Conservation (phyloP, 441 rosid genomes). For the Gossypium trilobum region DNA sequence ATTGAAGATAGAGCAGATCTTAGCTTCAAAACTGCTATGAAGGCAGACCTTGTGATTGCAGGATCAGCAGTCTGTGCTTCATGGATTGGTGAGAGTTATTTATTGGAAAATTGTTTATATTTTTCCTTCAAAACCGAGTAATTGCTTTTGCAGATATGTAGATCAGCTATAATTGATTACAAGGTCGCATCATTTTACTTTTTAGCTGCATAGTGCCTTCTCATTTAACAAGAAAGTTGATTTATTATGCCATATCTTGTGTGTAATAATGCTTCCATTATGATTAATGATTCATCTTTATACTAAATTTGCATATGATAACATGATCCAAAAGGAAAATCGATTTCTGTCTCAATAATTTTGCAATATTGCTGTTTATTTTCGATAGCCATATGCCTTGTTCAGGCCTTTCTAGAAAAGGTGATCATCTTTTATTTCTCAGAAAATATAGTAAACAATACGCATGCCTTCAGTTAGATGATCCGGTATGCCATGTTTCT, state of each 20-base stretch:
- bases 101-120: slow-evolving; percentile 10
- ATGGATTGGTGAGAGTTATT: slow-evolving; percentile 67
- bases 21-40: slow-evolving; percentile 91
- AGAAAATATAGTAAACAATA: background rate
- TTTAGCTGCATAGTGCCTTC: background rate
- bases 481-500: background rate
- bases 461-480: background rate
- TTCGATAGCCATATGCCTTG: background rate
- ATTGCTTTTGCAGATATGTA: background rate
- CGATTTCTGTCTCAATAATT: background rate
- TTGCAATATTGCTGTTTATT: background rate
- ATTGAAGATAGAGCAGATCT: slow-evolving; percentile 81
- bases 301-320: background rate
- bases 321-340: background rate
- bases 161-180: background rate
- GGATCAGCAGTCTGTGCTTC: slow-evolving; percentile 96
- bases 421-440: background rate
- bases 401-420: background rate
- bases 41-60: slow-evolving; percentile 86
- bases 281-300: background rate
- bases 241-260: background rate
- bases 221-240: background rate
- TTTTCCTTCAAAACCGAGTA: background rate
- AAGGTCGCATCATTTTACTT: background rate
- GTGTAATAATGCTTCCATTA: background rate